Conservation (phyloP, 176 grass and related monocot species). For the Ampelocalamus luodianensis region DNA sequence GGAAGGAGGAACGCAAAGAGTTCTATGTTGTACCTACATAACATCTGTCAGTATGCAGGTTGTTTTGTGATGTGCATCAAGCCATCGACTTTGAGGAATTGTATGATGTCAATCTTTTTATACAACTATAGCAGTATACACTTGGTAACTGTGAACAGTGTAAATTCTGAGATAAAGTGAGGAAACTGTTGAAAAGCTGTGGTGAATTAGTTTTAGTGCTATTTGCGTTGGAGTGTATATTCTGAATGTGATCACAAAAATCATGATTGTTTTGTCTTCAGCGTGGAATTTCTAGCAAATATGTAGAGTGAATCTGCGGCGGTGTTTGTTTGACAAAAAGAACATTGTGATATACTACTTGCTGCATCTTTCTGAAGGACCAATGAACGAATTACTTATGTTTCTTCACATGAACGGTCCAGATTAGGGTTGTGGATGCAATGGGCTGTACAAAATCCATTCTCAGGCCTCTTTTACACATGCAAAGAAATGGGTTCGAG, state of each 20-base stretch:
- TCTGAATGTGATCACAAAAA: neutral
- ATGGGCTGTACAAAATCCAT: too few species aligned
- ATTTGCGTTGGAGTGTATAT: neutral
- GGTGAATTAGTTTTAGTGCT: neutral
- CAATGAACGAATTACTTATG: neutral
- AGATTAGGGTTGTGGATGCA: too few species aligned
- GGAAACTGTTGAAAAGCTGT: neutral
- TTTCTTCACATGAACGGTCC: neutral
- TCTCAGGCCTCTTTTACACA: slow-evolving; percentile 70
- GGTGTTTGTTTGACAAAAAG: neutral
- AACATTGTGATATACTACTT: neutral
- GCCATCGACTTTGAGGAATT: slow-evolving; percentile 12
- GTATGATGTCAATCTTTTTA: neutral
- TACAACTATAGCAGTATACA: slow-evolving; percentile 13
- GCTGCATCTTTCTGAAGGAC: neutral
- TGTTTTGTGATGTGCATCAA: slow-evolving; percentile 23
- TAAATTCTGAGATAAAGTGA: slow-evolving; percentile 27
- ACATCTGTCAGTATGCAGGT: neutral
- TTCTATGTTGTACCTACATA: slow-evolving; percentile 55
- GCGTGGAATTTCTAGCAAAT: neutral
- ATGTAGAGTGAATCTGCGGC: slow-evolving; percentile 1
- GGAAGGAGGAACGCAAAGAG: slow-evolving; percentile 39
- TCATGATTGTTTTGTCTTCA: neutral
- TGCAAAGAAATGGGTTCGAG: slow-evolving; percentile 94
- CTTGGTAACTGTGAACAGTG: slow-evolving; percentile 12